These are phyloP conservation scores for Solidago caesia DNA, from an alignment of 129 eudicot species.

Conservation along the genomic window DNA sequence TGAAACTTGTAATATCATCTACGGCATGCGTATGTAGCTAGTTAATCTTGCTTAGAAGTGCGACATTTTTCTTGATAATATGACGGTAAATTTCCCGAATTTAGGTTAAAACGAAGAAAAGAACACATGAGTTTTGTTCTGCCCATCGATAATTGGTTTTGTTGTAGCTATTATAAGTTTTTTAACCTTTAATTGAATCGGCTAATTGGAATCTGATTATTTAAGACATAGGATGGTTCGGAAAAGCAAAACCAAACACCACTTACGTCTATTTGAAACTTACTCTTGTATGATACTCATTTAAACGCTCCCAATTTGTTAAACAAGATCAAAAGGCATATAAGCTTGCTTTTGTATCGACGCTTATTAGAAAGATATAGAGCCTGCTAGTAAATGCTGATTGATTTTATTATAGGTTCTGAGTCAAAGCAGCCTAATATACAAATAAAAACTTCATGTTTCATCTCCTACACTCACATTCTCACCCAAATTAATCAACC, in stretches of 20 bases:
- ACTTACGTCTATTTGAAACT: neutral
- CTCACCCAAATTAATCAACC: slow-evolving; percentile 17
- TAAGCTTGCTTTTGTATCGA: slow-evolving; percentile 6
- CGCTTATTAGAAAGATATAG: neutral
- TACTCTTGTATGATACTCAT: neutral
- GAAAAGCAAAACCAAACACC: neutral
- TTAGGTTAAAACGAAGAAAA: too few relatives aligned
- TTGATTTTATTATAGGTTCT: slow-evolving; percentile 32
- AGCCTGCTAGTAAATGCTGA: slow-evolving; percentile 14
- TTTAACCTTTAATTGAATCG: too few relatives aligned
- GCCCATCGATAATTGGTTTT: too few relatives aligned
- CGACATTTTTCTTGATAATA: too few relatives aligned
- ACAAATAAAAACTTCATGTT: slow-evolving; percentile 36
- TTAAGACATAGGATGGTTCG: neutral
- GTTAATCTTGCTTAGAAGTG: neutral
- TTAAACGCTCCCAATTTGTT: neutral
- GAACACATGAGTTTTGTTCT: too few relatives aligned
- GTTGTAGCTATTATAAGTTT: too few relatives aligned
- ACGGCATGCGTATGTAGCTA: neutral
- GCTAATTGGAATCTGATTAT: too few relatives aligned
- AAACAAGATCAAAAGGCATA: slow-evolving; percentile 4
- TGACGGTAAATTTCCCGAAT: too few relatives aligned
- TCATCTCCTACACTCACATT: slow-evolving; percentile 38
- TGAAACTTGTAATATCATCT: neutral
- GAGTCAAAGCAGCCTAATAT: slow-evolving; percentile 28